Conservation (phyloP, 2,329 filamentous ascomycete genomes). For the Hortaea werneckii region DNA sequence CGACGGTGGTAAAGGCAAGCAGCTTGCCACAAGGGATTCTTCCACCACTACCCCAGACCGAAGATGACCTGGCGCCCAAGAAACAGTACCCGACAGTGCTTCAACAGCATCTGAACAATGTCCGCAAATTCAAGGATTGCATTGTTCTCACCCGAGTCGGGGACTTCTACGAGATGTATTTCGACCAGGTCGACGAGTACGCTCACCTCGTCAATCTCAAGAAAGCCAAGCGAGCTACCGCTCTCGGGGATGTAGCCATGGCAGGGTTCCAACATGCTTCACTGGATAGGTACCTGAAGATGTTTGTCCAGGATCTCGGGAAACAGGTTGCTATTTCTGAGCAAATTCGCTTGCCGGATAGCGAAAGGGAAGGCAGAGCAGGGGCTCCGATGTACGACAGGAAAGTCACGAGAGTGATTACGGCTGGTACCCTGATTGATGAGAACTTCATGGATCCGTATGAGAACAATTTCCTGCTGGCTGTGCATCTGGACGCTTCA, state of each 20-base stretch:
- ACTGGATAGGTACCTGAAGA: conserved; percentile 83
- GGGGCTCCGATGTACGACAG: conserved; percentile 78
- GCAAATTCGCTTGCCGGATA: conserved; percentile 54
- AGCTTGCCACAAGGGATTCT: conserved; percentile 49
- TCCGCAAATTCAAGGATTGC: conserved; percentile 82
- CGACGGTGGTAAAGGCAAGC: conserved; percentile 27
- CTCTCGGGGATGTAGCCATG: conserved; percentile 72
- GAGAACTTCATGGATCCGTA: conserved; percentile 95
- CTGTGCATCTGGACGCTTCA: conserved; percentile 51
- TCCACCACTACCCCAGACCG: conserved; percentile 31
- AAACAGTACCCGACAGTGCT: conserved; percentile 71
- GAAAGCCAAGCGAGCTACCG: conserved; percentile 71
- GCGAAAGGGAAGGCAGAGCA: conserved; percentile 57
- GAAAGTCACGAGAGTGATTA: conserved; percentile 76
- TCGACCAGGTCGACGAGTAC: conserved; percentile 85
- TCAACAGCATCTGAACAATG: conserved; percentile 77
- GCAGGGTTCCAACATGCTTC: conserved; percentile 92
- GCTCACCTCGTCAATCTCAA: conserved; percentile 82
- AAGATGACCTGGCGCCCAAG: conserved; percentile 38
- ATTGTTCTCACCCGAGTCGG: conserved; percentile 86
- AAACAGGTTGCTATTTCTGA: conserved; percentile 91
- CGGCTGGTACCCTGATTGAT: conserved; percentile 90
- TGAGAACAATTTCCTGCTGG: conserved; percentile 84
- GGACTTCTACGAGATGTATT: conserved; percentile 96
- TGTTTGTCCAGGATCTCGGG: conserved; percentile 80